phyloP scores from a whole-genome alignment of 805 yeast species.

The Priceomyces castillae region DNA sequence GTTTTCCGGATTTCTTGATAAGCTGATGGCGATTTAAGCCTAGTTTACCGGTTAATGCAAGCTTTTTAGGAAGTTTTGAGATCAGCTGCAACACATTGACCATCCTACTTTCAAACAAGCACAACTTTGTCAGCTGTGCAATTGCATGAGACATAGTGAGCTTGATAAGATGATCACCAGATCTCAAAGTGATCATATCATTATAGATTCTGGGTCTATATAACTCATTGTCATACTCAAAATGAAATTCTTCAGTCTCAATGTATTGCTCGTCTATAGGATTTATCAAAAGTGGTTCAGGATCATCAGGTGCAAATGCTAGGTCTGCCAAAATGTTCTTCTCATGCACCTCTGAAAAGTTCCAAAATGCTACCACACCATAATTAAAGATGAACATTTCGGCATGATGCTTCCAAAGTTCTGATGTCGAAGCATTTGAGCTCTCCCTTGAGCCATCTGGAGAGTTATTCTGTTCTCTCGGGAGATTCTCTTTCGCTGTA shows the following conservation, averaged over 20 bases:
- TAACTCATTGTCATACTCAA: slow-evolving; percentile 62
- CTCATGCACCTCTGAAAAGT: slow-evolving; percentile 87
- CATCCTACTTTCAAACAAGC: slow-evolving; percentile 89
- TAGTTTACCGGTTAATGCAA: slow-evolving; percentile 85
- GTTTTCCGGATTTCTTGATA: slow-evolving; percentile 81
- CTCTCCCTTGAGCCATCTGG: not conserved
- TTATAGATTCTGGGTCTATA: slow-evolving; percentile 78
- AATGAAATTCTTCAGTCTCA: slow-evolving; percentile 85
- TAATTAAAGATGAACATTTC: slow-evolving; percentile 87
- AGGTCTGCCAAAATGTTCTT: slow-evolving; percentile 91
- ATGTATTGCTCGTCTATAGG: slow-evolving; percentile 86
- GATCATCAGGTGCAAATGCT: slow-evolving; percentile 56
- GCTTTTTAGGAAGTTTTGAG: slow-evolving; percentile 81
- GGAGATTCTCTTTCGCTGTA: not conserved
- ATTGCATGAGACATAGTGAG: slow-evolving; percentile 93
- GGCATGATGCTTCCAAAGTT: slow-evolving; percentile 61
- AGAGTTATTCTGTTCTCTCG: not conserved
- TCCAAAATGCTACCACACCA: slow-evolving; percentile 99
- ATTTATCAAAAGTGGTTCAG: slow-evolving; percentile 53
- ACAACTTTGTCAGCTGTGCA: slow-evolving; percentile 91
- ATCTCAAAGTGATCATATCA: slow-evolving; percentile 86
- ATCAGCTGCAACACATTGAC: slow-evolving; percentile 79
- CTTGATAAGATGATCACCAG: slow-evolving; percentile 91
- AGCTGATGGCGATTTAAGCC: slow-evolving; percentile 84
- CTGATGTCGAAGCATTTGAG: slow-evolving; percentile 14